Percentiles rank a stretch among this genome's conserved stretches.
These are phyloP conservation scores for Tetracladium setigerum DNA, from an alignment of 495 filamentous ascomycete species.

Conservation along the genomic window DNA sequence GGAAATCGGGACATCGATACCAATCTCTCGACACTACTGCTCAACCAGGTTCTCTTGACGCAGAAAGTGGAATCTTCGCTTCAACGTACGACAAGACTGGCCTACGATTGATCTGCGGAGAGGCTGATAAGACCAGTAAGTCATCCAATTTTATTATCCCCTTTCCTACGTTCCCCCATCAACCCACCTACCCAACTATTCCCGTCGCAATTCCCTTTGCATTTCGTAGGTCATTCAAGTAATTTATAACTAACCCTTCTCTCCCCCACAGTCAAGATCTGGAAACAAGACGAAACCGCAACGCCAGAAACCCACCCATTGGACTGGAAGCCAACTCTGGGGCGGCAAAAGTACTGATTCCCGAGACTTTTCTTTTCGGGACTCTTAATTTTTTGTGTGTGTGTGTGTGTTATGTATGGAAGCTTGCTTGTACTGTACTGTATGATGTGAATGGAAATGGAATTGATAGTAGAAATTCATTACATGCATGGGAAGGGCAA, in stretches of 20 bases:
- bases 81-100: constrained; percentile 87
- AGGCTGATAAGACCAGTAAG: constrained; percentile 88
- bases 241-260: constrained; percentile 23
- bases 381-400: not conserved
- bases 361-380: no score
- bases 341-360: constrained; percentile 49
- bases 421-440: no score
- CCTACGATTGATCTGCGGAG: constrained; percentile 81
- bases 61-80: constrained; percentile 90
- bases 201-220: not conserved
- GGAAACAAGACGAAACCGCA: constrained; percentile 84
- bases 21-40: constrained; percentile 83
- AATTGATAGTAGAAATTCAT: no score
- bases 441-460: no score
- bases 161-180: no score
- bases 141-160: constrained; percentile 10
- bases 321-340: constrained; percentile 84
- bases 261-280: constrained; percentile 86
- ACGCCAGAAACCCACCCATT: constrained; percentile 88
- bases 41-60: constrained; percentile 89
- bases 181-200: not conserved
- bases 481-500: no score
- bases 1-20: constrained; percentile 92
- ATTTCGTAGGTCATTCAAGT: not conserved
- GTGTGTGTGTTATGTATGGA: no score